A percentile compares a stretch with the other conserved stretches of the same genome.
These are phyloP conservation scores for Turnera subulata DNA, from an alignment of 345 rosid species.

Conservation along the genomic window DNA sequence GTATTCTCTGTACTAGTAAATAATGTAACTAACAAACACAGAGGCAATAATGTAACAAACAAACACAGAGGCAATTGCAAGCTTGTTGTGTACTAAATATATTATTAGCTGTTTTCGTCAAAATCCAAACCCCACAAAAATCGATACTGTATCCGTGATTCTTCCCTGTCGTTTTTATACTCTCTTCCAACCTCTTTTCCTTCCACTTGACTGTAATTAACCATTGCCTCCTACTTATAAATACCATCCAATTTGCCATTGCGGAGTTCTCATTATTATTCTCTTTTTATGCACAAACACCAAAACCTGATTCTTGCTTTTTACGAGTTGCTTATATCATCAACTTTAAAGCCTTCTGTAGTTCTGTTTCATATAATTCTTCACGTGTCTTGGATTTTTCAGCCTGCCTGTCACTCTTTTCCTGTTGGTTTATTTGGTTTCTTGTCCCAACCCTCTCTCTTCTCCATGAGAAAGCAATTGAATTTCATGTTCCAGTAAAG, in stretches of 20 bases:
- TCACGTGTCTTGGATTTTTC: constrained; percentile 1
- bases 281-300: too few species aligned
- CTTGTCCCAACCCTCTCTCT: too few species aligned
- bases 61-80: too few species aligned
- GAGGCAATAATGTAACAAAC: too few species aligned
- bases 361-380: background rate
- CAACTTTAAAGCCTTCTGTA: background rate
- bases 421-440: constrained; percentile 6
- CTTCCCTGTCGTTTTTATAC: constrained; percentile 19
- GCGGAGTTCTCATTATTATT: too few species aligned
- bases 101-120: too few species aligned
- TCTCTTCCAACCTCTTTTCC: background rate
- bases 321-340: constrained; percentile 20
- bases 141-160: constrained; percentile 47
- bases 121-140: constrained; percentile 16
- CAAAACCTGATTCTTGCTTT: constrained; percentile 27
- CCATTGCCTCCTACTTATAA: too few species aligned
- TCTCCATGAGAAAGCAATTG: too few species aligned
- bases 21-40: too few species aligned
- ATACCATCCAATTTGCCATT: too few species aligned
- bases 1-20: too few species aligned
- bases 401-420: background rate
- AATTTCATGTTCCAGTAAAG: constrained; percentile 9
- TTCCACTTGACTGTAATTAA: background rate
- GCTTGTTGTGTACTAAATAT: too few species aligned